Conservation (phyloP, 2,329 filamentous ascomycete genomes). For the Diaporthe humulicola region DNA sequence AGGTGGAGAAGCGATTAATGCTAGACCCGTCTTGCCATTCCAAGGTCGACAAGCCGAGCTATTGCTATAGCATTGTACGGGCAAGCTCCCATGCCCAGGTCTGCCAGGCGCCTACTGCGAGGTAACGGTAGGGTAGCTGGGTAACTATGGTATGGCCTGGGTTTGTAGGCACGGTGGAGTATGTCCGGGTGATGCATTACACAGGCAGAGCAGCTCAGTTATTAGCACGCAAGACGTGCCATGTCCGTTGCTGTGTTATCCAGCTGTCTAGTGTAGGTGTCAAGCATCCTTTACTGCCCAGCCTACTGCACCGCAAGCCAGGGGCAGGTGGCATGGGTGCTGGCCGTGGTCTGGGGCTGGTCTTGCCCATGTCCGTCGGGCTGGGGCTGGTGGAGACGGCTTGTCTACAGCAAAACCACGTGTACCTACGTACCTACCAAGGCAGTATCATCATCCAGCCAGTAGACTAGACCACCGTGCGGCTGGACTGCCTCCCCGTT, state of each 20-base stretch:
- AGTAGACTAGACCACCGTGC: no score
- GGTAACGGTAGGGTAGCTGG: background rate
- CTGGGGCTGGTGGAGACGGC: background rate
- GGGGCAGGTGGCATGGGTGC: background rate
- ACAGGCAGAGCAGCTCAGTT: background rate
- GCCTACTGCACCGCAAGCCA: slow-evolving; percentile 2
- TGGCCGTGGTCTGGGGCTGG: background rate
- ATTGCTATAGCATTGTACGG: background rate
- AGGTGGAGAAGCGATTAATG: slow-evolving; percentile 23
- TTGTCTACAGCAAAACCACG: background rate
- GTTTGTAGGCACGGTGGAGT: background rate
- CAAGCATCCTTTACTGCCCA: background rate
- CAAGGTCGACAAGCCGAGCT: slow-evolving; percentile 4
- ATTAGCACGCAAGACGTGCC: background rate
- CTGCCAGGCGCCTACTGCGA: slow-evolving; percentile 3
- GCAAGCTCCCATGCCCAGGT: background rate
- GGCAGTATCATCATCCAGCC: background rate
- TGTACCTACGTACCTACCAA: background rate
- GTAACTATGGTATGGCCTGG: no score
- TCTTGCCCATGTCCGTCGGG: slow-evolving; percentile 19
- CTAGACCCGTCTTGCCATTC: slow-evolving; percentile 13
- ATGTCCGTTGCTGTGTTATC: background rate
- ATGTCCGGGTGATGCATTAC: background rate
- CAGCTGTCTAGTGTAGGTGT: background rate
- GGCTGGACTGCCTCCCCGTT: no score